Base-by-base conservation (phyloP, 2,329 filamentous ascomycete genomes). In the Botrytis elliptica region DNA sequence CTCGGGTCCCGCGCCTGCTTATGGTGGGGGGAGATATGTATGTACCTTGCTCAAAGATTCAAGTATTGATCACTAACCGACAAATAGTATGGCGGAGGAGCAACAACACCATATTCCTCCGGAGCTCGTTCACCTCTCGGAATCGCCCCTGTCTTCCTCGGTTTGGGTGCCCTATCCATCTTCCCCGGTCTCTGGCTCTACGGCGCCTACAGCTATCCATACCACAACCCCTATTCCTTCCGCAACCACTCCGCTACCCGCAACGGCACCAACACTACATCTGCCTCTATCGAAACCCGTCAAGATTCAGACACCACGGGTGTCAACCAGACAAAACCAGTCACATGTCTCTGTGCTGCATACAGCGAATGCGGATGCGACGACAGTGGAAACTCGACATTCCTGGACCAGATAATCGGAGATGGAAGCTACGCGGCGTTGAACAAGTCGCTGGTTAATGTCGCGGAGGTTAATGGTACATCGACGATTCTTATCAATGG, bases 401-500 rank as follows among this genome's bases (percentile, higher is more conserved):
- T 91, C 80, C 83, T 92, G 74, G 83, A 88, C 75, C 85, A 87
- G 14, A 79, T 95, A 16, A 85, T 95, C 62, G 92, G 91, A 72
- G 87, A 92, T 80, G 90, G 90, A 57, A 89, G 85, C 75, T 90
- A 90, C 77, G 79, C 80, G 4, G 83, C 80, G 4, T 83, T 92
- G 70, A 91, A 94, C 83, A 85, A 88, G 78, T 85, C 85, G 0
- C 77, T 93, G 2, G 86, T 93, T 73, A 86, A 85, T 20, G 87
- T 95, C 1, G 88, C 86, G 3, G 83, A 85, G 71, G 86, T 91
- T 75, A 90, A 93, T 73, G 89, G 89, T 68, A 91, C 86, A 1
- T 83, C 83, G 75, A 91, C 88, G 1, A 86, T 96, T 55, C 84
- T 93, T 44, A 83, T 95, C 80, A 94, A 94, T 80, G 93, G 93